Conservation (phyloP, 805 yeast genomes). For the Schizosaccharomyces octosporus region DNA sequence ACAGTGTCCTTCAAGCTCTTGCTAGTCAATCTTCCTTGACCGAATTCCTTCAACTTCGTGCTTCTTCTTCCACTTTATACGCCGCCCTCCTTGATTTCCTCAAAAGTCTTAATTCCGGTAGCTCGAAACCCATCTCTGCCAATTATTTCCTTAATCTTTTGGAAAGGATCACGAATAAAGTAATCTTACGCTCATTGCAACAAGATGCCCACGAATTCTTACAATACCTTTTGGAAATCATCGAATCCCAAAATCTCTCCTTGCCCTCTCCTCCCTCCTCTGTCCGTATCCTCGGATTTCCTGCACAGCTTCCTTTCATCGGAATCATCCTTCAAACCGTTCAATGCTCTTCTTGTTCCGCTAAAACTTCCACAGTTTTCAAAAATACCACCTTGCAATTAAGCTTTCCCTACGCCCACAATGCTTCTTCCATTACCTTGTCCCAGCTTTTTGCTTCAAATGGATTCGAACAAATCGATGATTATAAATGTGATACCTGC, state of each 20-base stretch:
- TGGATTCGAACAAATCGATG: neutral
- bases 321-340: neutral
- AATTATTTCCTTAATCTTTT: neutral
- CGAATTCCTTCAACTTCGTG: neutral
- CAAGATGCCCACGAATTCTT: slow-evolving; percentile 98
- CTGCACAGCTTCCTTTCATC: neutral
- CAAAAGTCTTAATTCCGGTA: neutral
- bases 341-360: neutral
- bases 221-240: slow-evolving; percentile 52
- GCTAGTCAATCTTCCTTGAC: neutral
- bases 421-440: neutral
- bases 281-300: neutral
- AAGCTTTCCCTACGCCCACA: neutral
- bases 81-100: neutral
- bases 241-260: neutral
- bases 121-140: neutral
- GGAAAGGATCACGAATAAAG: neutral
- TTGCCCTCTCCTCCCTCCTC: neutral
- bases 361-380: neutral
- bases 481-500: neutral
- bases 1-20: neutral
- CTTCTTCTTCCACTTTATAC: neutral
- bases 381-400: neutral
- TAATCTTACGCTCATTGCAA: slow-evolving; percentile 18
- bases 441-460: neutral